These are phyloP conservation scores for Colletotrichum simmondsii DNA, from an alignment of 2,329 filamentous ascomycete species.

Conservation along the genomic window DNA sequence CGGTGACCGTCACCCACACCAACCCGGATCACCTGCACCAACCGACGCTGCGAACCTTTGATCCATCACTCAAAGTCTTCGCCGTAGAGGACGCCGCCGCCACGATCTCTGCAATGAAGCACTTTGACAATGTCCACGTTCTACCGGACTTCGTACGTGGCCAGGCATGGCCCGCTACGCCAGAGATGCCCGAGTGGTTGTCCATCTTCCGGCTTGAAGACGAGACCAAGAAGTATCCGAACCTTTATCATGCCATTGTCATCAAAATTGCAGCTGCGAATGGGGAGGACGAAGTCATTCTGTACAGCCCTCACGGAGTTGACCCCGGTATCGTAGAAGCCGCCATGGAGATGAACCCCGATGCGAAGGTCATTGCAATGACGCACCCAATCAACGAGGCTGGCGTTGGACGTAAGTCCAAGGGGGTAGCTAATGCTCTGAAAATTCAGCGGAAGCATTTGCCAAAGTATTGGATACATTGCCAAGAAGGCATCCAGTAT, in stretches of 20 bases:
- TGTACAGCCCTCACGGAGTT: constrained; percentile 21
- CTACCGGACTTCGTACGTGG: constrained; percentile 13
- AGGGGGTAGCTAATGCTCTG: neutral
- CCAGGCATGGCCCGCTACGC: constrained; percentile 4
- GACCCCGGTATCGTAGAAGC: neutral
- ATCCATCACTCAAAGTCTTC: neutral
- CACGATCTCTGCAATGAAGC: neutral
- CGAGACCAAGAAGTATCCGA: neutral
- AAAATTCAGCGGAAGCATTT: neutral
- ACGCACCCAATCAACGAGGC: neutral
- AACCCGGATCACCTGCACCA: neutral
- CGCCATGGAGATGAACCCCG: neutral
- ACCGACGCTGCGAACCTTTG: constrained; percentile 12
- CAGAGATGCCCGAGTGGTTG: constrained; percentile 3
- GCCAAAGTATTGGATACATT: neutral
- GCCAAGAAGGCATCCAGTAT: neutral
- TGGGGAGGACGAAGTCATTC: neutral
- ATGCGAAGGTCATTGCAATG: neutral
- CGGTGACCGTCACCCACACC: constrained; percentile 16
- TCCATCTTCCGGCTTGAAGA: constrained; percentile 7
- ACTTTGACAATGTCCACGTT: constrained; percentile 1
- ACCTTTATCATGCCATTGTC: constrained; percentile 2
- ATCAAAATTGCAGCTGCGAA: neutral
- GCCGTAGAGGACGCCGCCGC: neutral
- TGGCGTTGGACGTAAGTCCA: neutral